Evolutionary conservation across 345 rosid species (phyloP).

Genomic region (Melaleuca quinquenervia): DNA sequence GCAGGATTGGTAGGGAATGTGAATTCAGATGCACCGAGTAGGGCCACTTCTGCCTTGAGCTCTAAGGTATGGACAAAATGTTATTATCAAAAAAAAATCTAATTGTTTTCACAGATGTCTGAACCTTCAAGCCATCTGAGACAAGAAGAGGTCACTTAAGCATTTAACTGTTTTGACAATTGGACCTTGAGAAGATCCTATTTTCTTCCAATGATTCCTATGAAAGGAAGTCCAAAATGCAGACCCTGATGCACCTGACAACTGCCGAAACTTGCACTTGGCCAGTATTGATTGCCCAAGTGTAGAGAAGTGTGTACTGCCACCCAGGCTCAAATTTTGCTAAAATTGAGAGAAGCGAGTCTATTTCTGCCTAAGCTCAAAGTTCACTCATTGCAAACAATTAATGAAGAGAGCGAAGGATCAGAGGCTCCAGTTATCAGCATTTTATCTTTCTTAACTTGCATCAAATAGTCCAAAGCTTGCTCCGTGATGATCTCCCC

Average conservation of each 20-base stretch:
- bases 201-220: neutral
- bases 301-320: neutral
- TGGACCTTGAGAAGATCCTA: neutral
- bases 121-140: neutral
- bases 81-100: neutral
- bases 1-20: neutral
- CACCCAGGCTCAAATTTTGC: neutral
- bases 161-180: neutral
- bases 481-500: slow-evolving; percentile 36
- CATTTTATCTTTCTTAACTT: slow-evolving; percentile 23
- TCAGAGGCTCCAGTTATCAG: slow-evolving; percentile 42
- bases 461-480: slow-evolving; percentile 33
- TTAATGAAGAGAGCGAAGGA: slow-evolving; percentile 31
- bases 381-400: slow-evolving; percentile 14
- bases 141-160: neutral
- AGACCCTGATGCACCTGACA: neutral
- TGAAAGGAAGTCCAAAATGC: neutral
- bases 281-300: neutral
- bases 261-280: neutral
- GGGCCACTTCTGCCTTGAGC: neutral
- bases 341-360: neutral
- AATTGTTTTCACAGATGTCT: neutral
- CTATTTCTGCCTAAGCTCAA: neutral
- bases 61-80: neutral
- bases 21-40: neutral